Conservation (phyloP, 2,329 filamentous ascomycete genomes). For the Lachnellula occidentalis region DNA sequence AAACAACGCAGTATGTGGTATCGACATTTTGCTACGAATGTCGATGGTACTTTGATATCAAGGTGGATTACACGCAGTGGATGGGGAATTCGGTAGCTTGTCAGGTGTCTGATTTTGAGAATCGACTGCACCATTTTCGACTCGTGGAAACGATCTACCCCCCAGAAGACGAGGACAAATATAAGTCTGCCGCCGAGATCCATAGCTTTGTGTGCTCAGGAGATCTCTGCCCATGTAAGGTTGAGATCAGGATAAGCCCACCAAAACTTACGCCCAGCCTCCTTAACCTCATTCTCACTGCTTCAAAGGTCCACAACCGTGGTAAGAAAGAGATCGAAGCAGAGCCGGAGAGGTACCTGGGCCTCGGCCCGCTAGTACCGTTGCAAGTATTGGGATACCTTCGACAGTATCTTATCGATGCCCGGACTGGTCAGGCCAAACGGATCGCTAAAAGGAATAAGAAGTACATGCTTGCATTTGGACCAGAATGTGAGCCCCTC, state of each 20-base stretch:
- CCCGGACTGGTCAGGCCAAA: slow-evolving; percentile 42
- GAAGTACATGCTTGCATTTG: slow-evolving; percentile 58
- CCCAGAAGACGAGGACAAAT: slow-evolving; percentile 29
- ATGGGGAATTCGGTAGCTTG: slow-evolving; percentile 28
- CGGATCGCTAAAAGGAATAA: slow-evolving; percentile 56
- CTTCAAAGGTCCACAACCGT: slow-evolving; percentile 44
- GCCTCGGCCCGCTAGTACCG: slow-evolving; percentile 45
- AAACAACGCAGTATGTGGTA: slow-evolving; percentile 45
- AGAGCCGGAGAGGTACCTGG: slow-evolving; percentile 45
- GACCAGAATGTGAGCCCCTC: slow-evolving; percentile 53
- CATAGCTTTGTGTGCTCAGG: slow-evolving; percentile 55
- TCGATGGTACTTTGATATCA: slow-evolving; percentile 55
- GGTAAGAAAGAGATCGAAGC: slow-evolving; percentile 46
- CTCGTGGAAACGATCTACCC: slow-evolving; percentile 33
- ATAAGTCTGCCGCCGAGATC: slow-evolving; percentile 33
- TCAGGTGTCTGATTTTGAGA: slow-evolving; percentile 36
- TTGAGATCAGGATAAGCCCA: slow-evolving; percentile 47
- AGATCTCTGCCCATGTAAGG: slow-evolving; percentile 45
- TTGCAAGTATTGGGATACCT: slow-evolving; percentile 52
- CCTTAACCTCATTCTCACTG: slow-evolving; percentile 48
- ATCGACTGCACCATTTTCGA: slow-evolving; percentile 58
- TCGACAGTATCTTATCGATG: slow-evolving; percentile 54
- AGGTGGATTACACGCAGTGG: slow-evolving; percentile 44
- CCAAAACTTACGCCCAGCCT: slow-evolving; percentile 46
- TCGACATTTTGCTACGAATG: slow-evolving; percentile 58